Evolutionary conservation across 1,284 basidiomycete species (phyloP), one percentile per base, ranked within the genome.

Genomic region (Dichomitus squalens): DNA sequence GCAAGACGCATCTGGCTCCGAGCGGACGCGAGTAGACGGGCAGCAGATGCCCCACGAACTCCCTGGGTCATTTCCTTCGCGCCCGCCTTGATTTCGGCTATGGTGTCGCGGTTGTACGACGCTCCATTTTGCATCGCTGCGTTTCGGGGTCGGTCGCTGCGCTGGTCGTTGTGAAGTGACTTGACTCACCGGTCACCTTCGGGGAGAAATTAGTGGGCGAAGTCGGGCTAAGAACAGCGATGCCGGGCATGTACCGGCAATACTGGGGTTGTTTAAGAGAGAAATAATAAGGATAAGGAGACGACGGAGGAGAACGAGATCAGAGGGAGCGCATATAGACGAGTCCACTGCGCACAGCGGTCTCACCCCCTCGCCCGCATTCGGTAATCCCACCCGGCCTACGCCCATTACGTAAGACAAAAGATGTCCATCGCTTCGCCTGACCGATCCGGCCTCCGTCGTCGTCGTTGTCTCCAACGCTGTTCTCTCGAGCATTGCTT

Each of bases 81-180:
- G 66, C 76, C 81, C 51, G 79, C 76, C 70, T 88, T 89, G 68
- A 91, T 85, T 58, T 87, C 86, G 36, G 78, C 72, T 52, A 86
- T 78, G n/a, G 81, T 79, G 29, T 70, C 68, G 43, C 68, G 69
- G 39, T 65, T 52, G 27, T 68, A 59, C 20, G 64, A 52, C 18
- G 59, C 54, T 57, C 72, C 73, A 71, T 76, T 75, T 62, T 70
- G 73, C 71, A 70, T 70, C 51, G 69, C 72, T 72, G 55, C 20
- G 48, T 9, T 44, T n/a, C 27, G 34, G 16, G 23, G 44, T 56
- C 34, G 48, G 60, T 57, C 16, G 48, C 39, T 57, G 41, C 18
- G 52, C 49, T 18, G 20, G 46, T 38, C 48, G 33, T 41, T 31
- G 52, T 36, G 29, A 31, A 27, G 39, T 48, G 50, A 16, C 31